Conservation (phyloP, 345 rosid genomes). For the Euphorbia pulcherrima region DNA sequence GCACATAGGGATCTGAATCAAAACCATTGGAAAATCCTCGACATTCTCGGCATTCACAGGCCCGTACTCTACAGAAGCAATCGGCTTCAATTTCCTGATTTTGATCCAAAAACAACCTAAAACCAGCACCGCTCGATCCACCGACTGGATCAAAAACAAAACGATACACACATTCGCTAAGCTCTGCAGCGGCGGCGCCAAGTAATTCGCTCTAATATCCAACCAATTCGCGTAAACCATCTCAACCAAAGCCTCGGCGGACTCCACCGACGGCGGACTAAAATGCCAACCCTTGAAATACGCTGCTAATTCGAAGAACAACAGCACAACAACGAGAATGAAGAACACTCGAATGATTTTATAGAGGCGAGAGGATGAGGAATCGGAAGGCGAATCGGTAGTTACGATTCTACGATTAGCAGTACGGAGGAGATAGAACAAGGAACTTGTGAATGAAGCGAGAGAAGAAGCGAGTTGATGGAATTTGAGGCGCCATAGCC, state of each 20-base stretch:
- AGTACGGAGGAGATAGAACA: slow-evolving; percentile 52
- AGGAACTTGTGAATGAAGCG: slow-evolving; percentile 45
- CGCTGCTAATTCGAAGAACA: slow-evolving; percentile 67
- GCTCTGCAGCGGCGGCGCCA: slow-evolving; percentile 78
- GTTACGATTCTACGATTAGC: slow-evolving; percentile 68
- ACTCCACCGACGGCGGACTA: slow-evolving; percentile 62
- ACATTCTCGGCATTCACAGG: slow-evolving; percentile 28
- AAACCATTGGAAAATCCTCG: slow-evolving; percentile 77
- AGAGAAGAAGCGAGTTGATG: slow-evolving; percentile 56
- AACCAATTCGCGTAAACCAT: slow-evolving; percentile 63
- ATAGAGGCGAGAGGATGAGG: slow-evolving; percentile 51
- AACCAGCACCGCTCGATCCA: slow-evolving; percentile 63
- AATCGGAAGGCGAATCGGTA: slow-evolving; percentile 29
- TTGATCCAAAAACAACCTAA: slow-evolving; percentile 82
- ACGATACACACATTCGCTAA: slow-evolving; percentile 70
- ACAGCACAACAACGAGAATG: slow-evolving; percentile 46
- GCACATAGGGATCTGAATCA: slow-evolving; percentile 96
- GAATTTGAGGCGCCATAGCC: slow-evolving; percentile 61
- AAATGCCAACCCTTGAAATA: slow-evolving; percentile 93
- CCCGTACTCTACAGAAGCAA: slow-evolving; percentile 38
- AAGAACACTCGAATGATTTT: slow-evolving; percentile 54
- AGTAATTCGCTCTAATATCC: slow-evolving; percentile 56
- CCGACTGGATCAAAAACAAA: slow-evolving; percentile 74
- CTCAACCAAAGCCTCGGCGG: slow-evolving; percentile 56
- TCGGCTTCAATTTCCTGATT: slow-evolving; percentile 58